phyloP scores from a whole-genome alignment of 2,329 filamentous ascomycete genomes.

The Arthroderma sp. region DNA sequence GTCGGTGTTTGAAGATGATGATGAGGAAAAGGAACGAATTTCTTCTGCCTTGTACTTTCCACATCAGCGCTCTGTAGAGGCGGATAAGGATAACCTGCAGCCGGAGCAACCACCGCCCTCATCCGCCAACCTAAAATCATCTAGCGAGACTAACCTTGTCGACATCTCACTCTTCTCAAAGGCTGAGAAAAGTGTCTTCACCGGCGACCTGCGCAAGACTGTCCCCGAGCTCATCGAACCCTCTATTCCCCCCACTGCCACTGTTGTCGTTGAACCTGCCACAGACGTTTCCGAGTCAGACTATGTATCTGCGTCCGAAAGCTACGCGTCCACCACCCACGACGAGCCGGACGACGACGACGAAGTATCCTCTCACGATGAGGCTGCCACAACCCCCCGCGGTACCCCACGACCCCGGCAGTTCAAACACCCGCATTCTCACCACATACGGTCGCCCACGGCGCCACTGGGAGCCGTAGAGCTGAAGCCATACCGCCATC shows the following conservation, averaged over 20 bases:
- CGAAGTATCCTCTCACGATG: constrained; percentile 41
- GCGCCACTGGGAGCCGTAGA: constrained; percentile 78
- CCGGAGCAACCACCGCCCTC: not conserved
- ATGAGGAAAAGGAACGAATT: constrained; percentile 51
- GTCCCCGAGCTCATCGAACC: constrained; percentile 21
- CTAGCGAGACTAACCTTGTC: constrained; percentile 25
- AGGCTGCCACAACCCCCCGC: constrained; percentile 40
- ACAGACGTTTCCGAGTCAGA: constrained; percentile 37
- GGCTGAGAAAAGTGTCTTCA: constrained; percentile 48
- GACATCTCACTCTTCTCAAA: constrained; percentile 51
- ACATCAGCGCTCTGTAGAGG: constrained; percentile 42
- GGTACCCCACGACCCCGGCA: constrained; percentile 24
- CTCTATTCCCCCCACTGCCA: constrained; percentile 15
- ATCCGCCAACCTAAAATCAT: constrained; percentile 12
- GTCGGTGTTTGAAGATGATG: constrained; percentile 23
- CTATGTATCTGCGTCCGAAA: constrained; percentile 32
- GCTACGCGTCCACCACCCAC: constrained; percentile 26
- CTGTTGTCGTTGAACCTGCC: constrained; percentile 27
- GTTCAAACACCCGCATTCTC: not conserved
- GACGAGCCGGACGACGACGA: constrained; percentile 34
- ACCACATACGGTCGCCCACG: constrained; percentile 15
- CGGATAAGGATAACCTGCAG: constrained; percentile 14
- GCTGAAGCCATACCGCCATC: constrained; percentile 91
- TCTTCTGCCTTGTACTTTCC: constrained; percentile 54
- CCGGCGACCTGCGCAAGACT: constrained; percentile 44